phyloP scores from a whole-genome alignment of 768 basidiomycete genomes.

The Pisolithus albus region DNA sequence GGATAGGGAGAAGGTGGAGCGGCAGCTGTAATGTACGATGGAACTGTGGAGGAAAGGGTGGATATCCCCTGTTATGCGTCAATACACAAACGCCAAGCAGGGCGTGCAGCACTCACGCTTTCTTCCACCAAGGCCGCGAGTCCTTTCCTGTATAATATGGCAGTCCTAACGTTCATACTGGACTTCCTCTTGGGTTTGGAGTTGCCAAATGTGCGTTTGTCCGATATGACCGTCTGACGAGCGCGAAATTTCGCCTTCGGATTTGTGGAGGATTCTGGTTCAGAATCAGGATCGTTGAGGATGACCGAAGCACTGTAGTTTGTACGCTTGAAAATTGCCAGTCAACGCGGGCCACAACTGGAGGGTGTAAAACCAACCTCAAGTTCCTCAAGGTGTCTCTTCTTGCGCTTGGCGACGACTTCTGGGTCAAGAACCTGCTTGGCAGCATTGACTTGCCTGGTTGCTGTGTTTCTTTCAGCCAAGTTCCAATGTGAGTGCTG shows the following conservation, averaged over 20 bases:
- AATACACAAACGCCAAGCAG: background rate
- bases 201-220: slow-evolving; percentile 50
- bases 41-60: slow-evolving; percentile 41
- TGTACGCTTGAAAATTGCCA: slow-evolving; percentile 45
- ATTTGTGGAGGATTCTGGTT: slow-evolving; percentile 17
- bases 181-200: slow-evolving; percentile 60
- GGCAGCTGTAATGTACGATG: slow-evolving; percentile 67
- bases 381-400: slow-evolving; percentile 75
- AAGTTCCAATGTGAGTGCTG: background rate
- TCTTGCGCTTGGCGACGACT: slow-evolving; percentile 67
- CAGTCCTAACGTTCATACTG: slow-evolving; percentile 72
- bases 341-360: slow-evolving; percentile 4
- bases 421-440: slow-evolving; percentile 49
- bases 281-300: slow-evolving; percentile 26
- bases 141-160: slow-evolving; percentile 78
- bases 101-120: slow-evolving; percentile 48
- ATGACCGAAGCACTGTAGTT: slow-evolving; percentile 57
- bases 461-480: slow-evolving; percentile 26
- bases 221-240: slow-evolving; percentile 65
- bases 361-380: slow-evolving; percentile 43
- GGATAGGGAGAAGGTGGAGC: slow-evolving; percentile 57
- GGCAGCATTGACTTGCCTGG: slow-evolving; percentile 41
- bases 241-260: slow-evolving; percentile 53
- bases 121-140: slow-evolving; percentile 69
- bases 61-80: slow-evolving; percentile 45